Conservation (phyloP, 441 rosid species). For the Populus hybrid region DNA sequence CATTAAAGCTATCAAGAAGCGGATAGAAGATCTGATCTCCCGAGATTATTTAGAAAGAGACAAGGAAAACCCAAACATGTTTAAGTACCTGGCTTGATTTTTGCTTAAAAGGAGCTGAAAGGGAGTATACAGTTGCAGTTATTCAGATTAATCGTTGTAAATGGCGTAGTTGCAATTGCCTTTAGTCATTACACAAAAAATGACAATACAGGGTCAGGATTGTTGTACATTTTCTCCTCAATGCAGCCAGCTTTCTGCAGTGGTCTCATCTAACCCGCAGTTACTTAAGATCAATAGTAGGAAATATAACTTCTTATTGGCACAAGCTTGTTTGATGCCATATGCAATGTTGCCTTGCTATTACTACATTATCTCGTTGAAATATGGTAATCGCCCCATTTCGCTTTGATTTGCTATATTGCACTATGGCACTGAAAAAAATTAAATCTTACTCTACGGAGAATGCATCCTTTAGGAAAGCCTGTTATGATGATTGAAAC, state of each 20-base stretch:
- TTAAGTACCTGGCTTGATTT: slow-evolving; percentile 63
- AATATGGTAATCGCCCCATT: neutral
- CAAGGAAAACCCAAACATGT: slow-evolving; percentile 55
- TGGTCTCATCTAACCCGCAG: neutral
- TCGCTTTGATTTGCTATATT: neutral
- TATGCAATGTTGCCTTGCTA: neutral
- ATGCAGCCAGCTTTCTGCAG: neutral
- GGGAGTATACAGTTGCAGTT: neutral
- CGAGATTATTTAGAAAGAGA: slow-evolving; percentile 86
- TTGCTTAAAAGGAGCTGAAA: neutral
- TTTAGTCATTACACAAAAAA: neutral
- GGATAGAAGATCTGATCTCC: slow-evolving; percentile 87
- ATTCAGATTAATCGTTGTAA: slow-evolving; percentile 18
- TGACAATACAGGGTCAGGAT: neutral
- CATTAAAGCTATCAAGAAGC: slow-evolving; percentile 66
- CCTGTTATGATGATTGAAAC: neutral
- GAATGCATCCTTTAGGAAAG: neutral
- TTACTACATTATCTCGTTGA: neutral
- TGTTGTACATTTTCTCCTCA: slow-evolving; percentile 1
- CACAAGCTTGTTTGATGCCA: neutral
- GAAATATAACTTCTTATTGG: neutral
- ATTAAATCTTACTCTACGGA: neutral
- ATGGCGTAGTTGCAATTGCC: slow-evolving; percentile 19
- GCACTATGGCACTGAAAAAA: neutral
- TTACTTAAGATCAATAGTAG: neutral